These are phyloP conservation scores for Cytospora chrysosperma DNA, from an alignment of 2,329 filamentous ascomycete genomes.

Conservation along the genomic window DNA sequence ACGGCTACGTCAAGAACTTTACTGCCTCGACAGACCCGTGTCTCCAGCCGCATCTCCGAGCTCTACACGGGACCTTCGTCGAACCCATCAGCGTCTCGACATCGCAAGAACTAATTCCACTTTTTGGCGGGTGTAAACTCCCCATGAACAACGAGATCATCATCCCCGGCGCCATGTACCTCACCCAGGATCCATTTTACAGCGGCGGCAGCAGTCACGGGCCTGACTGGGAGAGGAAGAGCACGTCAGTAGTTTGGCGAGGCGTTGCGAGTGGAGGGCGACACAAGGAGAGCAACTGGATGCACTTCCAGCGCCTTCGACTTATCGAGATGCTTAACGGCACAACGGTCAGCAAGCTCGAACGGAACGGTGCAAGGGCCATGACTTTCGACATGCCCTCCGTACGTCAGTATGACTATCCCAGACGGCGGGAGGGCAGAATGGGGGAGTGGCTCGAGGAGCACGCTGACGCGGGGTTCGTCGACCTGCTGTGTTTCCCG, in stretches of 20 bases:
- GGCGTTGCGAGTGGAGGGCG: conserved; percentile 63
- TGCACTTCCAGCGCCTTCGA: conserved; percentile 68
- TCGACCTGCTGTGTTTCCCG: conserved; percentile 39
- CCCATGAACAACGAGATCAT: conserved; percentile 61
- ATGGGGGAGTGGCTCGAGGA: conserved; percentile 43
- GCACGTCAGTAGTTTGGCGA: conserved; percentile 59
- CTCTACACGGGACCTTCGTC: conserved; percentile 53
- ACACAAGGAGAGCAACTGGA: conserved; percentile 57
- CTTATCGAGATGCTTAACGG: conserved; percentile 69
- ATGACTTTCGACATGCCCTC: conserved; percentile 51
- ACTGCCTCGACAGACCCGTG: conserved; percentile 55
- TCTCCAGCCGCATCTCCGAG: conserved; percentile 48
- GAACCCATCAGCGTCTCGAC: conserved; percentile 49
- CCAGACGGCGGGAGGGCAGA: conserved; percentile 32
- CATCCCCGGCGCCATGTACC: conserved; percentile 63
- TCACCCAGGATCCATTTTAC: conserved; percentile 57
- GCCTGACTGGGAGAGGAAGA: conserved; percentile 57
- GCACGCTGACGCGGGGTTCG: conserved; percentile 46
- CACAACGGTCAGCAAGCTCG: conserved; percentile 51
- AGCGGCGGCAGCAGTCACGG: conserved; percentile 56
- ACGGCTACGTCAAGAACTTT: conserved; percentile 55
- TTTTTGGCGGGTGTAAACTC: conserved; percentile 60
- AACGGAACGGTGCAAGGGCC: conserved; percentile 40
- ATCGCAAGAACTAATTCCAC: conserved; percentile 52
- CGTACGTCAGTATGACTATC: conserved; percentile 42